These are phyloP conservation scores for Dothideomycetes sp. DNA, from an alignment of 2,329 filamentous ascomycete species.

Conservation along the genomic window DNA sequence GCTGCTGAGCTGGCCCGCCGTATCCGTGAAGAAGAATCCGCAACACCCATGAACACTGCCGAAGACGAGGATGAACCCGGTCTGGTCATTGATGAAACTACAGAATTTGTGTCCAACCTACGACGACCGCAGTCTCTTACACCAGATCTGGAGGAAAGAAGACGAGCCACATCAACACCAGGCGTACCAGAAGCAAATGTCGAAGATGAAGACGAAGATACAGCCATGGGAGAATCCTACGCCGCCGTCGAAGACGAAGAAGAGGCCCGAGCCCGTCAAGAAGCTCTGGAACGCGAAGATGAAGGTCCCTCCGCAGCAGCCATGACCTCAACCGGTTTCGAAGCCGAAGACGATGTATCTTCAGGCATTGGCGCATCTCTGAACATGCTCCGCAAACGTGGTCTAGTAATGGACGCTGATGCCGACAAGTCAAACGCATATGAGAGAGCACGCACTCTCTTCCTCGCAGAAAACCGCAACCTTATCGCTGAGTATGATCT, in stretches of 20 bases:
- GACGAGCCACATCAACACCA: slow-evolving; percentile 14
- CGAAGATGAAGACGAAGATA: slow-evolving; percentile 40
- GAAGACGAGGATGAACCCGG: slow-evolving; percentile 50
- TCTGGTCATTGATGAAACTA: slow-evolving; percentile 89
- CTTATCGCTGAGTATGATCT: slow-evolving; percentile 72
- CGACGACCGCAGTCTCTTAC: slow-evolving; percentile 49
- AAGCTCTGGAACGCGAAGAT: slow-evolving; percentile 22
- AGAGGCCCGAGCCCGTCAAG: slow-evolving; percentile 34
- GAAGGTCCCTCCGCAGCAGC: slow-evolving; percentile 31
- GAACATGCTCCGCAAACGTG: slow-evolving; percentile 73
- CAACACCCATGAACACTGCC: slow-evolving; percentile 47
- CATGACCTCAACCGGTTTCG: slow-evolving; percentile 62
- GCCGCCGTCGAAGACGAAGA: slow-evolving; percentile 39
- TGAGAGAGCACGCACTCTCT: slow-evolving; percentile 64
- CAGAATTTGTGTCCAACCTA: slow-evolving; percentile 84
- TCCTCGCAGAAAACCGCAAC: slow-evolving; percentile 69
- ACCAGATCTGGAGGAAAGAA: slow-evolving; percentile 26
- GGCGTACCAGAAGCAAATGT: slow-evolving; percentile 39
- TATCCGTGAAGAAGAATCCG: slow-evolving; percentile 54
- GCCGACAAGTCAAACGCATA: slow-evolving; percentile 40
- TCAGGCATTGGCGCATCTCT: slow-evolving; percentile 72
- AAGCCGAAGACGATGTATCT: slow-evolving; percentile 72
- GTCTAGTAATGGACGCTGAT: slow-evolving; percentile 60
- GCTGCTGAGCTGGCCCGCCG: slow-evolving; percentile 82
- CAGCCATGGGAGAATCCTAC: slow-evolving; percentile 25